Evolutionary conservation across 2,329 filamentous ascomycete species (phyloP).

Genomic region (Geosmithia morbida): DNA sequence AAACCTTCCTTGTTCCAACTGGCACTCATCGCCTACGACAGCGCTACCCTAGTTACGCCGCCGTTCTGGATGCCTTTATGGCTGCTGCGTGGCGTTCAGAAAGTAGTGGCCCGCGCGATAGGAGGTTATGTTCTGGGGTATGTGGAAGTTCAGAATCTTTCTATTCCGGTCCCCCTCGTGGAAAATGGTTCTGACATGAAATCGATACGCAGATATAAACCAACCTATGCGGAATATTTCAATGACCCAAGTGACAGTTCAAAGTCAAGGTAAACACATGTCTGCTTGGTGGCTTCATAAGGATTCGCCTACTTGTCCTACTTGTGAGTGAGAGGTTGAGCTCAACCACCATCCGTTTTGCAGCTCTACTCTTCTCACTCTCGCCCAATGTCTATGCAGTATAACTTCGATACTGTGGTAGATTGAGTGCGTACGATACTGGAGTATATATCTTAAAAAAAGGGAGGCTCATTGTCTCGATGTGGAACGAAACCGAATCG

Average conservation of each 20-base stretch:
- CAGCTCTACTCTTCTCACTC: no score
- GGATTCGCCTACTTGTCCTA: no score
- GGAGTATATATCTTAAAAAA: no score
- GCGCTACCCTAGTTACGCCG: slow-evolving; percentile 4
- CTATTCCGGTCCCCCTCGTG: not conserved
- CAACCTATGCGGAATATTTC: not conserved
- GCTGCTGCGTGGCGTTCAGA: slow-evolving; percentile 4
- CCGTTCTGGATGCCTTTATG: slow-evolving; percentile 7
- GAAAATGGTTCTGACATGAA: not conserved
- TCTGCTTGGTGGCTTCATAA: not conserved
- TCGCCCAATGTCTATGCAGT: no score
- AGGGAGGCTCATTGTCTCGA: no score
- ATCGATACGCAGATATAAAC: not conserved
- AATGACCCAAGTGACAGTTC: not conserved
- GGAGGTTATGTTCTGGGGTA: not conserved
- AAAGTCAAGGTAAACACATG: not conserved
- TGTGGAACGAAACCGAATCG: no score
- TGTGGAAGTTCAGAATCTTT: not conserved
- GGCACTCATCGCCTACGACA: slow-evolving; percentile 5
- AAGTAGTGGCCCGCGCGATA: not conserved
- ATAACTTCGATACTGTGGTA: no score
- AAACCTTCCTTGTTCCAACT: slow-evolving; percentile 6
- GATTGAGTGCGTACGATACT: no score
- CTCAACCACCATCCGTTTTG: no score
- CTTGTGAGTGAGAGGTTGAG: no score